phyloP scores from a whole-genome alignment of 345 rosid species.

The Populus simonii region DNA sequence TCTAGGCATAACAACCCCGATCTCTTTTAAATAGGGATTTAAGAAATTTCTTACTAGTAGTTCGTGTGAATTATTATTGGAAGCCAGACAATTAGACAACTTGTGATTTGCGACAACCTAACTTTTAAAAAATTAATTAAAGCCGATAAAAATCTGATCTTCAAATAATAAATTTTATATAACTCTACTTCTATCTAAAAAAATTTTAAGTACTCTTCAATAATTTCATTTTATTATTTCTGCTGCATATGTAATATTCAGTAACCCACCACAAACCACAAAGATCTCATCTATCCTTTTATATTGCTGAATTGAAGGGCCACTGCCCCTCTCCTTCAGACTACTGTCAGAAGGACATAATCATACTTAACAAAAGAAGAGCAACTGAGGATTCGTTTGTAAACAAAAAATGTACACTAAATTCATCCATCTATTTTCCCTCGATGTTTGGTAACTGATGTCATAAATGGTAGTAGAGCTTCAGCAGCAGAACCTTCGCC shows the following conservation, averaged over 20 bases:
- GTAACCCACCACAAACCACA: not conserved
- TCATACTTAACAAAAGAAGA: not conserved
- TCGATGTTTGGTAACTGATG: not conserved
- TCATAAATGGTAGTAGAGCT: not conserved
- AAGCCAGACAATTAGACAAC: too few relatives aligned
- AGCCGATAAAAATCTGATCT: accelerated
- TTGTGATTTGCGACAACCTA: too few relatives aligned
- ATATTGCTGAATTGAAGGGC: not conserved
- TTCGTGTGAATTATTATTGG: too few relatives aligned
- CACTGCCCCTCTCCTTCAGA: not conserved
- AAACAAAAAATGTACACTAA: not conserved
- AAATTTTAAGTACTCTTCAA: too few relatives aligned
- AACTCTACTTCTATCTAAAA: too few relatives aligned
- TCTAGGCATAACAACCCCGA: accelerated
- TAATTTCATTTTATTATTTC: too few relatives aligned
- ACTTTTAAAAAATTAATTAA: too few relatives aligned
- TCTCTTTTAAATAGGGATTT: too few relatives aligned
- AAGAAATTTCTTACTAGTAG: too few relatives aligned
- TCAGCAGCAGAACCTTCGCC: not conserved
- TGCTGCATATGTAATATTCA: too few relatives aligned
- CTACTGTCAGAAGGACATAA: not conserved
- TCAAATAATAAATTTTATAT: too few relatives aligned
- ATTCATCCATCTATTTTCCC: not conserved
- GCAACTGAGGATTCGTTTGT: not conserved
- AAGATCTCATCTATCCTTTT: not conserved